Conservation (phyloP, 768 basidiomycete genomes). For the Nidularia pulvinata region DNA sequence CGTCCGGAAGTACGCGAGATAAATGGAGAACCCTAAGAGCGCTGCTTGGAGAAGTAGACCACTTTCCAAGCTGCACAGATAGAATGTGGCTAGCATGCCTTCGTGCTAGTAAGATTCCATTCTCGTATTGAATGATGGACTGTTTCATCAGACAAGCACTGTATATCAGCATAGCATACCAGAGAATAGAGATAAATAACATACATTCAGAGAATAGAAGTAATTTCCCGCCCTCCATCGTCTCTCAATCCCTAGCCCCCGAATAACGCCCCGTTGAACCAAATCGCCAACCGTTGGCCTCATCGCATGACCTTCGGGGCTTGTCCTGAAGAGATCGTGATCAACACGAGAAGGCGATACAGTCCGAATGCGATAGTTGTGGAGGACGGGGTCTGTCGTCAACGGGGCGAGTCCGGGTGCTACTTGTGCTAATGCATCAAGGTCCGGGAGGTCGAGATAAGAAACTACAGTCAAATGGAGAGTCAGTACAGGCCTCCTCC, state of each 20-base stretch:
- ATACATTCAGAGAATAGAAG: conserved; percentile 59
- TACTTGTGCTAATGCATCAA: conserved; percentile 49
- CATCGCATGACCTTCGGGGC: conserved; percentile 52
- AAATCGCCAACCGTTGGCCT: conserved; percentile 69
- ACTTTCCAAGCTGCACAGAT: conserved; percentile 51
- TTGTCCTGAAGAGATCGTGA: conserved; percentile 62
- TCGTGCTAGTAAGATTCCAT: conserved; percentile 49
- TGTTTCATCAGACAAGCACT: conserved; percentile 19
- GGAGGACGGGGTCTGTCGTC: conserved; percentile 63
- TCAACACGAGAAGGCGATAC: conserved; percentile 67
- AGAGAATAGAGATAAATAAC: conserved; percentile 17
- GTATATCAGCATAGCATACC: conserved; percentile 1
- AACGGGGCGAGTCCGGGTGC: conserved; percentile 46
- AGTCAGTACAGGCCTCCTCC: background rate
- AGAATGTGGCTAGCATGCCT: conserved; percentile 51
- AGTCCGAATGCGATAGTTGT: conserved; percentile 57
- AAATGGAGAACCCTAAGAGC: conserved; percentile 43
- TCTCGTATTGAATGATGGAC: conserved; percentile 73
- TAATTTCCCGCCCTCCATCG: conserved; percentile 68
- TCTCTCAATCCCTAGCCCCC: conserved; percentile 64
- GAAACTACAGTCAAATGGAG: conserved; percentile 40
- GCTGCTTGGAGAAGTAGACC: conserved; percentile 22
- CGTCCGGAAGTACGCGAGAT: conserved; percentile 59
- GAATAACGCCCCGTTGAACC: conserved; percentile 69
- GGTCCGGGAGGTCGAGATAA: conserved; percentile 74